Evolutionary conservation across 2,329 filamentous ascomycete species (phyloP).

Genomic region (Curvularia sp.): DNA sequence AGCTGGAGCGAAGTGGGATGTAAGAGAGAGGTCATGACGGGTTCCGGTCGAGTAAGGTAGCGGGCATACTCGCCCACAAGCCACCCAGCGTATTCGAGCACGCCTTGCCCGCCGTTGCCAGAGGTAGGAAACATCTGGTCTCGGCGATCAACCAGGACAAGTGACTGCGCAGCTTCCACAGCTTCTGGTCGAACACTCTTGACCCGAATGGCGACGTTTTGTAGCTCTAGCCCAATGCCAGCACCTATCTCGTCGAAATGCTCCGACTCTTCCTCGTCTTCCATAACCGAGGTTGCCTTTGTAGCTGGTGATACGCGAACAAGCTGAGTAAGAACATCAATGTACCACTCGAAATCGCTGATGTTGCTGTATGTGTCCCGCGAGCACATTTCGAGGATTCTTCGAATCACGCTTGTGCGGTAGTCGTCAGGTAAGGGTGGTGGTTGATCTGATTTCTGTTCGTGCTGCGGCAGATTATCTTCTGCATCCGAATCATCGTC

Average conservation of each 20-base stretch:
- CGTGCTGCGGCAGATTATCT: slow-evolving; percentile 60
- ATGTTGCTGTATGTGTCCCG: slow-evolving; percentile 86
- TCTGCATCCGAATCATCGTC: slow-evolving; percentile 65
- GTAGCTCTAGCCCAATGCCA: slow-evolving; percentile 81
- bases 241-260: slow-evolving; percentile 63
- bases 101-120: slow-evolving; percentile 63
- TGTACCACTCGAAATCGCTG: slow-evolving; percentile 95
- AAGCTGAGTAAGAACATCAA: slow-evolving; percentile 86
- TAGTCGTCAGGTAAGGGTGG: slow-evolving; percentile 85
- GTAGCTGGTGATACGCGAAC: slow-evolving; percentile 71
- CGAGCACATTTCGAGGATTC: slow-evolving; percentile 88
- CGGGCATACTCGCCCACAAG: slow-evolving; percentile 85
- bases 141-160: slow-evolving; percentile 71
- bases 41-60: slow-evolving; percentile 73
- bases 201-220: slow-evolving; percentile 91
- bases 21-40: slow-evolving; percentile 75
- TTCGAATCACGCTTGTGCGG: slow-evolving; percentile 78
- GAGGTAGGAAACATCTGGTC: slow-evolving; percentile 62
- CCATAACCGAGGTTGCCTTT: slow-evolving; percentile 32
- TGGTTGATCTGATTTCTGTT: slow-evolving; percentile 57
- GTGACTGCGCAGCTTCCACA: slow-evolving; percentile 79
- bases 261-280: slow-evolving; percentile 39
- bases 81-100: slow-evolving; percentile 81
- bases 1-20: slow-evolving; percentile 67
- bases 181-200: slow-evolving; percentile 80